phyloP scores from a whole-genome alignment of 2,329 filamentous ascomycete genomes.

The Juglanconis oblonga region DNA sequence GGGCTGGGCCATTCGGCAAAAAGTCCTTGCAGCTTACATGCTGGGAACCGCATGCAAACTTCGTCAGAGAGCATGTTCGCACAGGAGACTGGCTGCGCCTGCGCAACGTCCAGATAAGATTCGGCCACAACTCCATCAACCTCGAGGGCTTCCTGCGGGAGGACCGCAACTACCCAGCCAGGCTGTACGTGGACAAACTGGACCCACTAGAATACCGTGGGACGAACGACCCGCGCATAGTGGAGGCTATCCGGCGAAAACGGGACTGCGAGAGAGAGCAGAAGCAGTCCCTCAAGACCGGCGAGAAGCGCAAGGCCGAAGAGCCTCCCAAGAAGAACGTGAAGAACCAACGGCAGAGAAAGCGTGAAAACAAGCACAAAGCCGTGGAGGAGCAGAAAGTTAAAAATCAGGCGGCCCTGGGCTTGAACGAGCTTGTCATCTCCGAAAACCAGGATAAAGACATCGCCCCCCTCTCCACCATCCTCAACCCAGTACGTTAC shows the following conservation, averaged over 20 bases:
- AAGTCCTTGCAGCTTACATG: slow-evolving; percentile 68
- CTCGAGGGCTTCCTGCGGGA: slow-evolving; percentile 72
- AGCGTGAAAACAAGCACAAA: slow-evolving; percentile 17
- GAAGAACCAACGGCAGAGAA: slow-evolving; percentile 26
- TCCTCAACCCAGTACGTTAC: slow-evolving; percentile 38
- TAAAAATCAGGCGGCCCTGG: slow-evolving; percentile 25
- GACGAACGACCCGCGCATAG: slow-evolving; percentile 44
- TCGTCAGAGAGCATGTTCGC: slow-evolving; percentile 53
- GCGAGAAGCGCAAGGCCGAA: slow-evolving; percentile 36
- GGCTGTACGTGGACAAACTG: slow-evolving; percentile 57
- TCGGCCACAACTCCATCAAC: slow-evolving; percentile 45
- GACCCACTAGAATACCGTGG: slow-evolving; percentile 37
- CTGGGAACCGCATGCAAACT: slow-evolving; percentile 64
- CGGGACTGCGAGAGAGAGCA: slow-evolving; percentile 58
- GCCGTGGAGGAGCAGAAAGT: slow-evolving; percentile 26
- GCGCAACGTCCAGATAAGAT: slow-evolving; percentile 70
- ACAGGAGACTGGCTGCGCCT: slow-evolving; percentile 63
- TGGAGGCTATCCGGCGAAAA: slow-evolving; percentile 61
- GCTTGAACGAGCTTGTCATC: slow-evolving; percentile 21
- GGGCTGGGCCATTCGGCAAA: slow-evolving; percentile 73
- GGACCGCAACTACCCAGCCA: slow-evolving; percentile 49
- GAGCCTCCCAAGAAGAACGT: slow-evolving; percentile 21
- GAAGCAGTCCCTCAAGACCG: slow-evolving; percentile 37
- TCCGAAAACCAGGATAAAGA: slow-evolving; percentile 37
- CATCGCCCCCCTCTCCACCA: slow-evolving; percentile 33